Base-by-base conservation (phyloP, 2,329 filamentous ascomycete species). In the Cercospora nicotianae region DNA sequence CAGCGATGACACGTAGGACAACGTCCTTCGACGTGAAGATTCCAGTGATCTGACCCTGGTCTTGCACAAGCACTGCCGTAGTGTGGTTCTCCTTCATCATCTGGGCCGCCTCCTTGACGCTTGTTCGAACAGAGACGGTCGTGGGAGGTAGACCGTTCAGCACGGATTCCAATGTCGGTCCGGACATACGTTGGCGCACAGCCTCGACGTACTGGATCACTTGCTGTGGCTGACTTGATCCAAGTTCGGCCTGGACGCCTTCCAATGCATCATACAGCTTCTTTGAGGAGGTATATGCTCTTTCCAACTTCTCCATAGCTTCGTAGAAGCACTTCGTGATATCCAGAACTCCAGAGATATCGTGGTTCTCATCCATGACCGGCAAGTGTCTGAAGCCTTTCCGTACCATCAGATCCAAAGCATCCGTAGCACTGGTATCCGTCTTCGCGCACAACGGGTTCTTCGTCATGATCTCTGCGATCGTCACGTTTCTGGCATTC, bases 261-360 rank as follows among this genome's bases (percentile, higher is more conserved):
- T 99, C 95, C 67, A 99, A 84, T 36, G 95, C 95, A 84, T 98
- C 95, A 80, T 99, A 98, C 23, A 99, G 87, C 81, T 97, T 97
- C 74, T 95, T 89, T n/a, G 95, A 99, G 16, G 95, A 98, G 72
- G 93, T 93, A 80, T 99, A 99, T 61, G 95, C 95, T 62, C 95
- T 91, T 84, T 99, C 95, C 69, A 99, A 84, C 85, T 99, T 99
- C 85, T 99, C 95, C 95, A 99, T 99, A 53, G 95, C 95, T 82
- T 99, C 95, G 82, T 99, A 99, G 81, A 99, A 99, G 82, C 95
- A 99, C 82, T 98, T 99, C 66, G 95, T 99, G 75, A 99, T 99
- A 81, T 99, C 95, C 64, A 99, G 84, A 73, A 99, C 94, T 84
- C 95, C 95, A 7, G 94, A 96, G 70, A 99, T 99, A 78, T 99